Conservation (phyloP, 169 alveolate species). For the Plasmodium inui region DNA sequence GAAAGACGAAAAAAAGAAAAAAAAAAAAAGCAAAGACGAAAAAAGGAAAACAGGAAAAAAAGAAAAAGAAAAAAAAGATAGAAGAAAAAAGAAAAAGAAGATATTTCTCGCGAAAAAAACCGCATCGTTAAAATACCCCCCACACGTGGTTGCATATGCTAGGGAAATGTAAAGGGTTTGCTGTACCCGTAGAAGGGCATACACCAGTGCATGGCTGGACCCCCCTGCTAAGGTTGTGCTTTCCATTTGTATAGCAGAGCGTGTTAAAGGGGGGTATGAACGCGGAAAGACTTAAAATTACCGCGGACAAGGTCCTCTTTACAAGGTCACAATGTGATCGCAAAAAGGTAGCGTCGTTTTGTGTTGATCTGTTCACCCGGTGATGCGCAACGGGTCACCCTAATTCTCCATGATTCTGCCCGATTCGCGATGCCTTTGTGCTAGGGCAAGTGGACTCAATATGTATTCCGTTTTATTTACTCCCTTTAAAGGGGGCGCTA, state of each 20-base stretch:
- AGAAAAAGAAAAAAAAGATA: no score
- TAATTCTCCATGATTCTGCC: no score
- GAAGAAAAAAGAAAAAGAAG: no score
- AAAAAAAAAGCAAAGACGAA: no score
- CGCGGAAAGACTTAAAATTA: background rate
- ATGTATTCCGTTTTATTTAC: background rate
- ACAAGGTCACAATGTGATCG: background rate
- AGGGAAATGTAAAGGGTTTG: background rate
- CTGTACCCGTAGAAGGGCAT: background rate
- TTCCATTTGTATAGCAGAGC: background rate
- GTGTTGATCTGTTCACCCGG: background rate
- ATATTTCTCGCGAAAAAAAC: background rate
- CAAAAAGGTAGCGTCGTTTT: background rate
- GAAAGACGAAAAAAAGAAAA: no score
- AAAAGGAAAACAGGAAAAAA: no score
- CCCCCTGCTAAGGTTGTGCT: background rate
- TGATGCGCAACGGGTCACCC: background rate
- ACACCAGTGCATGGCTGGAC: background rate
- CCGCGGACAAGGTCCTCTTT: background rate
- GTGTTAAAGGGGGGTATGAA: background rate
- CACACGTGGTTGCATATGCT: background rate
- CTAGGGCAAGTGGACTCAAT: background rate
- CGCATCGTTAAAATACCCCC: background rate
- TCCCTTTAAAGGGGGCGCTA: background rate
- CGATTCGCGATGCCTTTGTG: background rate